Percentiles rank a stretch among this genome's conserved stretches.
Conservation (phyloP, 1,284 basidiomycete genomes). For the Pyrrhoderma noxium region DNA sequence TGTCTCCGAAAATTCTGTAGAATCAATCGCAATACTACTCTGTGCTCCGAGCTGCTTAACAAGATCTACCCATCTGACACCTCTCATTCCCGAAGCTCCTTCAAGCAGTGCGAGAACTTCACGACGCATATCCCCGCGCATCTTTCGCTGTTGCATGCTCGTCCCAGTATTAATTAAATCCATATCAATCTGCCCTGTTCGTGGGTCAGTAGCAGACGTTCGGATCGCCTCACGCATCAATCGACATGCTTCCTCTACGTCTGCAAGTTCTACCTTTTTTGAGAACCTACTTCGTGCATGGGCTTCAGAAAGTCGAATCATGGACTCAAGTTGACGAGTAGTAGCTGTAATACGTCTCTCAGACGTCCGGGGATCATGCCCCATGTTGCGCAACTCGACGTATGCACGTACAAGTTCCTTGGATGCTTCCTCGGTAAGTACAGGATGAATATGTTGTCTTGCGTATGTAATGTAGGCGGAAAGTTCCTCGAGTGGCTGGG, state of each 20-base stretch:
- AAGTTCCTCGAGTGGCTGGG: constrained; percentile 84
- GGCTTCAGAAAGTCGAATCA: constrained; percentile 96
- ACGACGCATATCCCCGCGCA: constrained; percentile 79
- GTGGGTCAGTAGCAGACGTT: constrained; percentile 89
- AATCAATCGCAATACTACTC: constrained; percentile 71
- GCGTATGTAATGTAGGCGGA: constrained; percentile 95
- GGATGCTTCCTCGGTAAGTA: constrained; percentile 83
- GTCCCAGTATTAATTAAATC: constrained; percentile 93
- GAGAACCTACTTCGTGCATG: constrained; percentile 95
- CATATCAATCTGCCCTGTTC: constrained; percentile 95
- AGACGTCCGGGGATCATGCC: constrained; percentile 77
- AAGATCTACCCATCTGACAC: constrained; percentile 75
- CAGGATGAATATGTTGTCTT: constrained; percentile 81
- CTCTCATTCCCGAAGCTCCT: constrained; percentile 42
- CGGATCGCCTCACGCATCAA: constrained; percentile 95
- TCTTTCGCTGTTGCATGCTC: constrained; percentile 73
- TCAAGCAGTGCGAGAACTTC: constrained; percentile 71
- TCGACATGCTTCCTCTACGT: constrained; percentile 87
- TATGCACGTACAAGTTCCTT: constrained; percentile 84
- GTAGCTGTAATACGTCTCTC: constrained; percentile 98
- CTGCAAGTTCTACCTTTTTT: constrained; percentile 73
- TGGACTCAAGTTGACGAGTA: constrained; percentile 92
- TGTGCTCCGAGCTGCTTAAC: constrained; percentile 70
- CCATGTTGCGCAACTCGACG: constrained; percentile 90
- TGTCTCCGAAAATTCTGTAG: constrained; percentile 76